Evolutionary conservation across 2,329 filamentous ascomycete genomes (phyloP).

Genomic region (Coniochaeta sp.): DNA sequence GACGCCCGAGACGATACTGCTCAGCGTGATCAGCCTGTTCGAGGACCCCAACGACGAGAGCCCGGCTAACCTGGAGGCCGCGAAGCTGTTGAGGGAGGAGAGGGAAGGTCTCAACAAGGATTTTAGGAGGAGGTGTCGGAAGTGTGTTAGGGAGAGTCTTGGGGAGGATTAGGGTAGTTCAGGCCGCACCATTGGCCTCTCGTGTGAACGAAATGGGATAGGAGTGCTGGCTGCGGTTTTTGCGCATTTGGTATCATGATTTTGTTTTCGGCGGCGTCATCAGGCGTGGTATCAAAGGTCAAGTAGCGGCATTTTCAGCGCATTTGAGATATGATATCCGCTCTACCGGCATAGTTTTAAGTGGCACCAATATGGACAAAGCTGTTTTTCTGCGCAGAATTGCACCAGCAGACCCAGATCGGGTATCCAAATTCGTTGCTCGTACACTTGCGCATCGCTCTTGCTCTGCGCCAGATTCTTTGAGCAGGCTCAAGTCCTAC

Average conservation of each 20-base stretch:
- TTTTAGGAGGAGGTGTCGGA: slow-evolving; percentile 71
- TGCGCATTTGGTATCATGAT: neutral
- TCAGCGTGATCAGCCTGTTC: slow-evolving; percentile 89
- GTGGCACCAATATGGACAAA: neutral
- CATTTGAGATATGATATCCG: neutral
- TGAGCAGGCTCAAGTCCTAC: slow-evolving; percentile 7
- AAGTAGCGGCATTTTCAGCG: neutral
- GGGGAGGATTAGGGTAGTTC: slow-evolving; percentile 66
- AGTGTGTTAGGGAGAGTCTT: slow-evolving; percentile 73
- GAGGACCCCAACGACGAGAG: slow-evolving; percentile 91
- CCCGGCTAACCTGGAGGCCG: slow-evolving; percentile 91
- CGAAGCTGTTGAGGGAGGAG: slow-evolving; percentile 79
- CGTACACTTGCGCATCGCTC: too few relatives aligned
- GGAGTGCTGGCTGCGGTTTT: neutral
- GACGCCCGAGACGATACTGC: slow-evolving; percentile 85
- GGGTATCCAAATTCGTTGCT: too few relatives aligned
- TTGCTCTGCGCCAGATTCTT: too few relatives aligned
- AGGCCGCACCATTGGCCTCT: too few relatives aligned
- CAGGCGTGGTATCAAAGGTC: neutral
- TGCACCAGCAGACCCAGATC: too few relatives aligned
- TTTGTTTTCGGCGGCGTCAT: neutral
- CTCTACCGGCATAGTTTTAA: neutral
- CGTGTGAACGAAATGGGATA: too few relatives aligned
- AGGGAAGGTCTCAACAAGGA: slow-evolving; percentile 51
- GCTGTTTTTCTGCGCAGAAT: neutral